Evolutionary conservation across 2,329 filamentous ascomycete genomes (phyloP), one percentile per base, ranked within the genome.

Genomic region (Stemphylium vesicarium): DNA sequence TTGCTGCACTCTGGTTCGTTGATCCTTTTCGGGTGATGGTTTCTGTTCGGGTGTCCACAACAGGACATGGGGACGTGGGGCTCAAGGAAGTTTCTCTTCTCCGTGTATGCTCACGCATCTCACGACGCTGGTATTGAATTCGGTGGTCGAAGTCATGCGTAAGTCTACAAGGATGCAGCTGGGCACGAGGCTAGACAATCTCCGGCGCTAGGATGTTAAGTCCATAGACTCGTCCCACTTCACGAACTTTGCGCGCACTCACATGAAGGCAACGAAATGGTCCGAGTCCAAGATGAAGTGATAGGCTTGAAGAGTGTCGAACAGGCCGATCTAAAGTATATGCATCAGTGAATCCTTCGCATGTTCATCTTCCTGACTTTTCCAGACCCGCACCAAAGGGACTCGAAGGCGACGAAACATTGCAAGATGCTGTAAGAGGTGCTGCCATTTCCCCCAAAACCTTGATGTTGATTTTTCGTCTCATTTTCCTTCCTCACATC

Each of bases 351-450:
- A 5, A 4, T 31, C 18, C 6, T 13, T 35, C 22, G 7, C 1
- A 22, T 9, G 8, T 11, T 13, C 3, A n/a, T 26, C 29, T 13
- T 36, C 15, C n/a, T 36, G 33, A 32, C 16, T 22, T 35, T 42
- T 16, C 15, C 18, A 74, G 71, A 53, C 63, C 64, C 52, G 71
- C 71, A 22, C 71, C 71, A 8, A 71, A 63, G 4, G 67, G 66
- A n/a, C 63, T 72, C 29, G 57, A 67, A 39, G 57, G 57, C 12
- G 59, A 57, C 18, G 65, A 50, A 22, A 64, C 49, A 16, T 43
- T 72, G 41, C 50, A 66, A 31, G 70, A 73, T 66, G 71, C 73
- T 68, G 65, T 76, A 69, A 70, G 66, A 76, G 74, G 74, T 76
- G 65, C 62, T 65, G 68, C 43, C 42, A 33, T 52, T 57, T 56